These are phyloP conservation scores for Leccinum boreale DNA, from an alignment of 768 basidiomycete genomes.

Conservation along the genomic window DNA sequence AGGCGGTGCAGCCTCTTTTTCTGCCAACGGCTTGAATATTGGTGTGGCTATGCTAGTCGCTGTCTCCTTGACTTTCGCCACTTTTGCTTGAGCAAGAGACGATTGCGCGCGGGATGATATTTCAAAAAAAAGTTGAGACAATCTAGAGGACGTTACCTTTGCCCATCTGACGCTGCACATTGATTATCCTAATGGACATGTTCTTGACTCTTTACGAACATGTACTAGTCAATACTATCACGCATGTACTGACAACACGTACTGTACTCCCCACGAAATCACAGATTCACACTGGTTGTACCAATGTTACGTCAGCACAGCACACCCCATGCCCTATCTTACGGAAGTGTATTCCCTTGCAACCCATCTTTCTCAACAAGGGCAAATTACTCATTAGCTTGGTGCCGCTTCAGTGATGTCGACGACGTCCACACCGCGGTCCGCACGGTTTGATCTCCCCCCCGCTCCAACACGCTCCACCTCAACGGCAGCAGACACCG, in stretches of 20 bases:
- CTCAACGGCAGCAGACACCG: constrained; percentile 45
- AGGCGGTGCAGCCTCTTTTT: constrained; percentile 20
- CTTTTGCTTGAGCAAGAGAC: constrained; percentile 29
- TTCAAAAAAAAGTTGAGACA: background rate
- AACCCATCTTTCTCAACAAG: background rate
- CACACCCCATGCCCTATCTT: background rate
- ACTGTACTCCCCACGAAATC: background rate
- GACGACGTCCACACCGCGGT: constrained; percentile 25
- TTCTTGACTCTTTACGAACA: background rate
- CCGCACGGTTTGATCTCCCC: constrained; percentile 39
- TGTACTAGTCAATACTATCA: background rate
- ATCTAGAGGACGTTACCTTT: background rate
- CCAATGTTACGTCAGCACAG: constrained; percentile 21
- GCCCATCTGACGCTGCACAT: background rate
- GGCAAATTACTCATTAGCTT: background rate
- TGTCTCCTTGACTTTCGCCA: constrained; percentile 33
- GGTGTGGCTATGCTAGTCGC: constrained; percentile 31
- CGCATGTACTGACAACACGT: background rate
- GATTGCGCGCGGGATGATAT: too few species aligned
- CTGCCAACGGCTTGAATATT: constrained; percentile 17
- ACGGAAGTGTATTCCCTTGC: background rate
- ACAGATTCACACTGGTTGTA: background rate
- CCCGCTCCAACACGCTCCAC: constrained; percentile 22
- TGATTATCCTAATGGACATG: constrained; percentile 3
- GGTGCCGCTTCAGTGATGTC: constrained; percentile 24